Conservation (phyloP, 305 asterid genomes). For the Nicotiana rustica region DNA sequence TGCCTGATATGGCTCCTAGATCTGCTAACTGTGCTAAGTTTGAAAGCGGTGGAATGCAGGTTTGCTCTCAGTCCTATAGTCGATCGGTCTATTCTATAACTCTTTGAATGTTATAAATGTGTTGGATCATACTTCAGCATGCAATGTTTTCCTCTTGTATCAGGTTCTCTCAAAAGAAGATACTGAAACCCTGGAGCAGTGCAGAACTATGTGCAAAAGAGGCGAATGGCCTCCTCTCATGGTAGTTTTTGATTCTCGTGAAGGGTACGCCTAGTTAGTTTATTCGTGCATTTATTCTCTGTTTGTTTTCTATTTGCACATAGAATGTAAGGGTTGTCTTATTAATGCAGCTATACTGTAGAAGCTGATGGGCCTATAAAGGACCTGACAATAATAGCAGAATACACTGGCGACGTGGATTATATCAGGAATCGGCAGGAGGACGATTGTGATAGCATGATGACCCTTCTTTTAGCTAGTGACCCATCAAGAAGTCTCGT, state of each 20-base stretch:
- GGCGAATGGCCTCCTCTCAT: slow-evolving; percentile 84
- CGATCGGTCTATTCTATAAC: background rate
- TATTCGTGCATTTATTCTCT: slow-evolving; percentile 27
- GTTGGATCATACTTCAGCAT: background rate
- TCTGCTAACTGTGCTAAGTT: slow-evolving; percentile 67
- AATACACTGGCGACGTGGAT: slow-evolving; percentile 88
- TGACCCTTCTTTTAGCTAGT: slow-evolving; percentile 79
- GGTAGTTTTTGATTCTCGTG: slow-evolving; percentile 73
- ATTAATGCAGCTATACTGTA: slow-evolving; percentile 76
- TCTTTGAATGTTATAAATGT: background rate
- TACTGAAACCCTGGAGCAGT: slow-evolving; percentile 60
- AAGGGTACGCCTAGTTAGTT: slow-evolving; percentile 63
- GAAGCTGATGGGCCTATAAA: slow-evolving; percentile 85
- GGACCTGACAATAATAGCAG: slow-evolving; percentile 82
- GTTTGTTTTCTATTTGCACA: slow-evolving; percentile 19
- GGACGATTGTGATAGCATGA: slow-evolving; percentile 87
- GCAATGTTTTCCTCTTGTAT: background rate
- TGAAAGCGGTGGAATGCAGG: slow-evolving; percentile 96
- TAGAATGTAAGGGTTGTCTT: slow-evolving; percentile 31
- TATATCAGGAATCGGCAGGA: slow-evolving; percentile 70
- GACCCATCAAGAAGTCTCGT: slow-evolving; percentile 67
- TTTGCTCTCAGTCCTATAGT: slow-evolving; percentile 37
- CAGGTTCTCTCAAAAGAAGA: slow-evolving; percentile 82
- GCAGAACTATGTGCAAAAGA: slow-evolving; percentile 63
- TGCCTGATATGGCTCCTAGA: slow-evolving; percentile 72